These are phyloP conservation scores for Bolboschoenoplectus hybrid DNA, from an alignment of 202 grass and related monocot species.

Conservation along the genomic window DNA sequence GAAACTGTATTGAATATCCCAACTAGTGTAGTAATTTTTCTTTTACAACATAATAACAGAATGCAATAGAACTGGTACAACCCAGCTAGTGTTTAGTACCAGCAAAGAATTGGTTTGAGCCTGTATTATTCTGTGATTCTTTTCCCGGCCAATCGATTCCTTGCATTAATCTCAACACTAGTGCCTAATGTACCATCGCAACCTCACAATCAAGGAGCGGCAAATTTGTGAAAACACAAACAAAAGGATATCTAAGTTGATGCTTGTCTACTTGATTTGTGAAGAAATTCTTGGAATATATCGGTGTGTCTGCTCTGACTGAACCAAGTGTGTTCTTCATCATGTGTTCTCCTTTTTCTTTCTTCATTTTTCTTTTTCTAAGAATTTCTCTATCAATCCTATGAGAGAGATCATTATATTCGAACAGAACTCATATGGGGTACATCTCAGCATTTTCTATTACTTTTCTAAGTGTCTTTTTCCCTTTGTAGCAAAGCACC, in stretches of 20 bases:
- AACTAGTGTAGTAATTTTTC: too few species aligned
- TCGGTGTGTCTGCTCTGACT: neutral
- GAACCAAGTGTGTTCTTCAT: neutral
- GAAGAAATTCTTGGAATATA: neutral
- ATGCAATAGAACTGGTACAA: too few species aligned
- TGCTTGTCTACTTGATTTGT: neutral
- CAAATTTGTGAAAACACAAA: neutral
- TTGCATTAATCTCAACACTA: neutral
- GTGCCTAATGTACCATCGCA: neutral
- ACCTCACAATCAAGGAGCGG: neutral
- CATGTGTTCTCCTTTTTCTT: neutral
- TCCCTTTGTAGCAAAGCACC: slow-evolving; percentile 84
- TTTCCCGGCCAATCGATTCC: neutral
- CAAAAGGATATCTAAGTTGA: neutral
- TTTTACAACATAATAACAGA: too few species aligned
- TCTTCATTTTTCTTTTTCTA: neutral
- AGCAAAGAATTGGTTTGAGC: neutral
- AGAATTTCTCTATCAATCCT: slow-evolving; percentile 46
- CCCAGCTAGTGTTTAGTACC: too few species aligned
- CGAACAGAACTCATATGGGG: slow-evolving; percentile 75
- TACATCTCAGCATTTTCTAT: slow-evolving; percentile 82
- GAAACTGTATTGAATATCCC: too few species aligned
- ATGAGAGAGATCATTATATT: slow-evolving; percentile 57
- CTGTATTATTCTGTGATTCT: neutral
- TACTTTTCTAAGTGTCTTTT: slow-evolving; percentile 66